These are phyloP conservation scores for Microcera coccophila DNA, from an alignment of 2,329 filamentous ascomycete species.

Conservation along the genomic window DNA sequence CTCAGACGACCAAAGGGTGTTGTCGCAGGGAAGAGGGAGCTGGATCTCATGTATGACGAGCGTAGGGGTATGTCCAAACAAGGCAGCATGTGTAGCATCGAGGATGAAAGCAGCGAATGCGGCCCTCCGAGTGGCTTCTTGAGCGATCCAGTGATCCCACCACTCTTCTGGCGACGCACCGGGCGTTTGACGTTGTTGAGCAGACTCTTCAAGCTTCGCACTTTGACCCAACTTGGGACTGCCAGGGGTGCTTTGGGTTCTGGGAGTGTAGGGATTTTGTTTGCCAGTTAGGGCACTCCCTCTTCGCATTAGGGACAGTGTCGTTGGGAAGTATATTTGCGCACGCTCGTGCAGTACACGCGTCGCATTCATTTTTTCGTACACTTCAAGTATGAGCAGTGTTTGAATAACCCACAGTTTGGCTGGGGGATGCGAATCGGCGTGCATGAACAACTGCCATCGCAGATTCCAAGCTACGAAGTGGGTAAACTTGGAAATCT, in stretches of 20 bases:
- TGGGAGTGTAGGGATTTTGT: constrained; percentile 25
- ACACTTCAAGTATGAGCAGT: constrained; percentile 24
- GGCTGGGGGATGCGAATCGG: constrained; percentile 26
- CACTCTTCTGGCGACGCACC: constrained; percentile 24
- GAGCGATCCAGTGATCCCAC: constrained; percentile 31
- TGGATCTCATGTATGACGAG: constrained; percentile 29
- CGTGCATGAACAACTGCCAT: constrained; percentile 29
- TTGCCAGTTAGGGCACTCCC: constrained; percentile 27
- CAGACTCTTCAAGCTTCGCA: constrained; percentile 9
- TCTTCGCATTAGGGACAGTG: constrained; percentile 26
- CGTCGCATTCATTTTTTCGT: constrained; percentile 28
- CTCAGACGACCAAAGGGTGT: constrained; percentile 28
- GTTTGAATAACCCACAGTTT: constrained; percentile 29
- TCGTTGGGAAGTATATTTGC: constrained; percentile 30
- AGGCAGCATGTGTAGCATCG: constrained; percentile 26
- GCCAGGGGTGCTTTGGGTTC: constrained; percentile 20
- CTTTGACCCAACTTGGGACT: constrained; percentile 20
- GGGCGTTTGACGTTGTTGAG: constrained; percentile 14
- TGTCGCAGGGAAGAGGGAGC: constrained; percentile 26
- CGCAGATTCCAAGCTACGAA: constrained; percentile 28
- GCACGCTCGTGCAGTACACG: constrained; percentile 26
- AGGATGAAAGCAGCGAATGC: constrained; percentile 27
- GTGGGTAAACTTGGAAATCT: constrained; percentile 28
- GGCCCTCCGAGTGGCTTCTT: constrained; percentile 27
- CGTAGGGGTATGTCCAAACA: constrained; percentile 28